A percentile compares a stretch with the other conserved stretches of the same genome.
phyloP scores from a whole-genome alignment of 768 basidiomycete genomes.

The Amanita phalloides region DNA sequence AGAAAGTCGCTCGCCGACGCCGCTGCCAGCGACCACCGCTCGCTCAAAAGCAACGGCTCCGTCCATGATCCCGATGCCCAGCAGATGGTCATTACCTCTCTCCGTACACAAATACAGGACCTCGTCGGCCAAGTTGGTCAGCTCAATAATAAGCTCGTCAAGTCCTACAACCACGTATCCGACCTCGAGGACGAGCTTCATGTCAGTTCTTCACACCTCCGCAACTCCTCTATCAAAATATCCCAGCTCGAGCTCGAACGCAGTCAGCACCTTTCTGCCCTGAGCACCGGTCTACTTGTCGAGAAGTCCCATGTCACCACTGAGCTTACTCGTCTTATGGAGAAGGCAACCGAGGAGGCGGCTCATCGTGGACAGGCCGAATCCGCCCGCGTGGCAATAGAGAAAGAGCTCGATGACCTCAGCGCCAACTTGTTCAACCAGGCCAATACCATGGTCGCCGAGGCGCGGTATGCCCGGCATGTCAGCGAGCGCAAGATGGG shows the following conservation, averaged over 20 bases:
- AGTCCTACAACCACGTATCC: slow-evolving; percentile 84
- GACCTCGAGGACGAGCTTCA: slow-evolving; percentile 89
- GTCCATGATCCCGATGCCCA: slow-evolving; percentile 52
- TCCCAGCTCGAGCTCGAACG: slow-evolving; percentile 79
- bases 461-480: slow-evolving; percentile 62
- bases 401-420: slow-evolving; percentile 91
- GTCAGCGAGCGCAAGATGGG: slow-evolving; percentile 66
- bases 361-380: slow-evolving; percentile 87
- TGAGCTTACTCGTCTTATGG: slow-evolving; percentile 90
- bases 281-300: slow-evolving; percentile 87
- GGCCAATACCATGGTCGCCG: slow-evolving; percentile 97
- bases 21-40: not conserved
- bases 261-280: slow-evolving; percentile 76
- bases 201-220: slow-evolving; percentile 45
- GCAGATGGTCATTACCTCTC: slow-evolving; percentile 68
- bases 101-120: slow-evolving; percentile 76
- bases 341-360: slow-evolving; percentile 91
- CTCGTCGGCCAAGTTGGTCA: slow-evolving; percentile 83
- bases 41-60: slow-evolving; percentile 1
- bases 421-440: slow-evolving; percentile 84
- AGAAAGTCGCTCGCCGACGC: not conserved
- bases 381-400: slow-evolving; percentile 69
- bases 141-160: slow-evolving; percentile 88
- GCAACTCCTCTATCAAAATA: slow-evolving; percentile 52
- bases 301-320: slow-evolving; percentile 84